Evolutionary conservation across 2,329 filamentous ascomycete genomes (phyloP).

Genomic region (Colletotrichum sojae): DNA sequence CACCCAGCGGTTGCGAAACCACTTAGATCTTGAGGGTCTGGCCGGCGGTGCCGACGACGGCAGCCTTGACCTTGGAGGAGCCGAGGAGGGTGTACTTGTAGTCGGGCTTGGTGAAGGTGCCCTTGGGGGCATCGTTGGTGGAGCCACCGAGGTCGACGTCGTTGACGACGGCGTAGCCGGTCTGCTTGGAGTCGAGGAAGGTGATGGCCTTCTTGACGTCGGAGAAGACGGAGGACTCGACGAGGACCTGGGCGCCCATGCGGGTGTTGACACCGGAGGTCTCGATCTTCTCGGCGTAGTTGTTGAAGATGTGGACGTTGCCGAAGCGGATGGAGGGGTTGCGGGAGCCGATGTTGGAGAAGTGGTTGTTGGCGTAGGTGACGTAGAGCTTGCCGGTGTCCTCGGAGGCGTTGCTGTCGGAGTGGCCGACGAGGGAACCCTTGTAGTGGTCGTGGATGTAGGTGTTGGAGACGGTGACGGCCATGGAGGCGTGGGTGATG

Average conservation of each 20-base stretch:
- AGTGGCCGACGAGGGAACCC: constrained; percentile 72
- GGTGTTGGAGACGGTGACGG: constrained; percentile 64
- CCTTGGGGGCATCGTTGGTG: constrained; percentile 62
- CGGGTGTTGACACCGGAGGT: constrained; percentile 68
- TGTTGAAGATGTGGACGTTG: constrained; percentile 71
- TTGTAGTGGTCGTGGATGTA: constrained; percentile 65
- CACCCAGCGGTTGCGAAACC: not conserved
- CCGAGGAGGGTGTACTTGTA: constrained; percentile 65
- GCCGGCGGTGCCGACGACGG: constrained; percentile 57
- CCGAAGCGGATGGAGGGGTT: constrained; percentile 76
- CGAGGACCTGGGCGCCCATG: constrained; percentile 69
- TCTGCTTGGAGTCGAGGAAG: constrained; percentile 57
- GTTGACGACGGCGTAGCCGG: constrained; percentile 57
- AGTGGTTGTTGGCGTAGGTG: constrained; percentile 78
- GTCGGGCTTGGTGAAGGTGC: constrained; percentile 66
- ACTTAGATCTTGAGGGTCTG: constrained; percentile 54
- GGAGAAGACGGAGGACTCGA: constrained; percentile 68
- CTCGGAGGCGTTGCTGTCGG: constrained; percentile 68
- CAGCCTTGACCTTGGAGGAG: constrained; percentile 59
- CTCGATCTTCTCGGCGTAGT: constrained; percentile 61
- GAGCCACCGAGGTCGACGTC: constrained; percentile 61
- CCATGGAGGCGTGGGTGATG: constrained; percentile 74
- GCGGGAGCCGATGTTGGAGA: constrained; percentile 74
- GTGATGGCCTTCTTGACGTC: constrained; percentile 54
- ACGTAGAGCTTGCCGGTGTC: constrained; percentile 74